Evolutionary conservation across 164 flowering plant species (phyloP).

Genomic region (Tetrastigma voinierianum): DNA sequence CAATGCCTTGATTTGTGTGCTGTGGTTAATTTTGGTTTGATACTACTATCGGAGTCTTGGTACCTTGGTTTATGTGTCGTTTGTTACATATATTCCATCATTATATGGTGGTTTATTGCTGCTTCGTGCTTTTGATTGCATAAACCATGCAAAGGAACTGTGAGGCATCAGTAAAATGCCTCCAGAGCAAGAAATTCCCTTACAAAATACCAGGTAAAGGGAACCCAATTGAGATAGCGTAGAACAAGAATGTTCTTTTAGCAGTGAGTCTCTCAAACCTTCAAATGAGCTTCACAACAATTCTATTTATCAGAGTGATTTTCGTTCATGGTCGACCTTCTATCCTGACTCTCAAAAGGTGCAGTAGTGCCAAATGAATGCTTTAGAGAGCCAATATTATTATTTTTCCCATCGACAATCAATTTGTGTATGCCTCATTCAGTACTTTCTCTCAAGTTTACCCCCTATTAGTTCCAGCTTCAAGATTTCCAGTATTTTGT

Average conservation of each 20-base stretch:
- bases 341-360: conserved; percentile 47
- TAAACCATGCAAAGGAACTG: conserved; percentile 56
- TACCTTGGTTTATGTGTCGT: neutral
- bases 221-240: conserved; percentile 27
- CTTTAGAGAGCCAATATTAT: conserved; percentile 41
- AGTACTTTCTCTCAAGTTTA: conserved; percentile 46
- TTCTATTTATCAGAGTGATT: conserved; percentile 39
- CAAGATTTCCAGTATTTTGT: conserved; percentile 98
- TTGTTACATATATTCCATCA: neutral
- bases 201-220: conserved; percentile 32
- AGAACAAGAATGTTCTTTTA: conserved; percentile 25
- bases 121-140: conserved; percentile 22
- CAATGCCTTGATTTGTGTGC: too few relatives aligned
- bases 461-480: conserved; percentile 37
- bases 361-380: conserved; percentile 44
- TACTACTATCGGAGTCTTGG: too few relatives aligned
- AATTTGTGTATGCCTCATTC: conserved; percentile 48
- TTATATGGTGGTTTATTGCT: too few relatives aligned
- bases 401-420: conserved; percentile 43
- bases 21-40: too few relatives aligned
- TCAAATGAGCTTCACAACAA: conserved; percentile 32
- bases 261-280: conserved; percentile 36
- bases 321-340: conserved; percentile 36
- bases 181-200: conserved; percentile 43
- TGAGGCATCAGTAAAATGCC: conserved; percentile 67